Base-by-base conservation (phyloP, 495 filamentous ascomycete species). In the Penicillium lividum region DNA sequence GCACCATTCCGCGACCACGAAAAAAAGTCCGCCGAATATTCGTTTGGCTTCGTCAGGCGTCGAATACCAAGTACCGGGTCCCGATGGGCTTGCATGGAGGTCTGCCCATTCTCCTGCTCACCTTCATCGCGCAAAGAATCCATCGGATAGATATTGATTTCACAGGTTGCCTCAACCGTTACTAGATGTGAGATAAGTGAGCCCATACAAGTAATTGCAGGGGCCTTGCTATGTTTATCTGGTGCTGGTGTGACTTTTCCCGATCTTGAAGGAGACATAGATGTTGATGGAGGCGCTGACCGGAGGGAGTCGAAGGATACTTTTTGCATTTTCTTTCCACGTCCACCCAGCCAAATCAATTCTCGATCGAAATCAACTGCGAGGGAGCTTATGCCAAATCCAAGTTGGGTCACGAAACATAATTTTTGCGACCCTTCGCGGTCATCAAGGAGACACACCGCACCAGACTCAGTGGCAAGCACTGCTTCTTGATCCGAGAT, bases 1-100 rank as follows among this genome's bases (percentile, higher is more conserved):
- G 77, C 80, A 5, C 94, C 94, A 56, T 82, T 83, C 47, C 81
- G 82, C 9, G 92, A 90, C 90, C 91, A 98, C 0, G 92, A 96
- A 62, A 90, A 88, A 68, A 97, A 96, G 29, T 86, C 82, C 3
- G 90, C 87, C 9, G 81, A 73, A 1, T 82, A 67, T 7, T 71
- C 64, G 59, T 89, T 87, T 0, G 82, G 78, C 30, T 70, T 67
- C 4, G 79, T 68, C 4, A 97, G 71, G 4, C 84, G 64, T 53
- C 83, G 77, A 31, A 96, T 85, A 27, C 95, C 94, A 33, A 91
- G 76, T 25, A 95, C 87, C 3, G 91, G 77, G 60, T 91, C 90
- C 43, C 86, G 82, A 67, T 93, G 91, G 42, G 90, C 93, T 7
- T 86, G 85, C 46, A 83, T 69, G 0, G 63, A 71, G 8, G 63